phyloP scores from a whole-genome alignment of 169 alveolate genomes.

The Cystoisospora suis region DNA sequence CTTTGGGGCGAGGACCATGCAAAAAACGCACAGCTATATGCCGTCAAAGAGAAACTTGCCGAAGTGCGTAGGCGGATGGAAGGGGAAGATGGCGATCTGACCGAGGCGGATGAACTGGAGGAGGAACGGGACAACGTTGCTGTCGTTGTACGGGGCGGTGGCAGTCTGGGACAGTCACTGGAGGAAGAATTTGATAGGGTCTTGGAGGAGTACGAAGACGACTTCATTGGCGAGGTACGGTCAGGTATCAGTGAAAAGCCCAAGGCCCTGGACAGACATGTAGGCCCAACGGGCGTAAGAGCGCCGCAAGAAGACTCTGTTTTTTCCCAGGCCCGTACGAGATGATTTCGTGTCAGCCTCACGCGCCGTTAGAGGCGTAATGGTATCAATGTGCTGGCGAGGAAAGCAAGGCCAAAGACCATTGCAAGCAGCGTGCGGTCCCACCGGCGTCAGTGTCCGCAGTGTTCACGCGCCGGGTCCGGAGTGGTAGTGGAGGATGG shows the following conservation, averaged over 20 bases:
- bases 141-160: neutral
- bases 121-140: neutral
- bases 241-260: neutral
- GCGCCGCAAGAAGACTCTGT: too few relatives aligned
- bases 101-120: neutral
- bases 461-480: too few relatives aligned
- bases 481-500: too few relatives aligned
- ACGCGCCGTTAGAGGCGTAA: too few relatives aligned
- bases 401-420: too few relatives aligned
- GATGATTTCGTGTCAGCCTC: too few relatives aligned
- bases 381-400: too few relatives aligned
- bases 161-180: neutral
- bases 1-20: slow-evolving; percentile 6
- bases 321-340: too few relatives aligned
- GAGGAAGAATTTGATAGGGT: neutral
- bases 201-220: slow-evolving; percentile 13
- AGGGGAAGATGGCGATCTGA: neutral
- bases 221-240: slow-evolving; percentile 10
- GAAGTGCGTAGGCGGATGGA: neutral
- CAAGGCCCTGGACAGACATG: too few relatives aligned
- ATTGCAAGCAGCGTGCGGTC: too few relatives aligned
- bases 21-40: neutral
- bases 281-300: too few relatives aligned
- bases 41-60: slow-evolving; percentile 5
- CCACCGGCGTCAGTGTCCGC: too few relatives aligned